These are phyloP conservation scores for Saxophila tyrrhenica DNA, from an alignment of 495 filamentous ascomycete species.

Conservation along the genomic window DNA sequence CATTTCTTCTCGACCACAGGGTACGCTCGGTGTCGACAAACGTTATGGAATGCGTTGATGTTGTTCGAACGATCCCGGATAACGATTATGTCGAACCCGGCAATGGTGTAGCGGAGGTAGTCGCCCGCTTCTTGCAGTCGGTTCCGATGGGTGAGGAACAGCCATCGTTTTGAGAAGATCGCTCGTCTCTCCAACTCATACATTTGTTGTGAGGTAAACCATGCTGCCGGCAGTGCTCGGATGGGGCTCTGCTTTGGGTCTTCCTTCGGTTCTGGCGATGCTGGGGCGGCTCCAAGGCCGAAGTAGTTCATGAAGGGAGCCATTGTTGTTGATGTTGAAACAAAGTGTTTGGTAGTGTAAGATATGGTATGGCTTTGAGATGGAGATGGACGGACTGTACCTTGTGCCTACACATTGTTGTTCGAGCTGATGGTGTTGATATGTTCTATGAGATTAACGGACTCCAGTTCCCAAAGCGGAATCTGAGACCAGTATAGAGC, in stretches of 20 bases:
- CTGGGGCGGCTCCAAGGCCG: neutral
- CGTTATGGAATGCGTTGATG: constrained; percentile 47
- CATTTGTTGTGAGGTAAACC: constrained; percentile 40
- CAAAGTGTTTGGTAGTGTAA: neutral
- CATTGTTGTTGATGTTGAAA: neutral
- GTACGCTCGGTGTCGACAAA: constrained; percentile 47
- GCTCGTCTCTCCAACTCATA: constrained; percentile 43
- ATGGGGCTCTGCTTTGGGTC: constrained; percentile 8
- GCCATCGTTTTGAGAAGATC: constrained; percentile 43
- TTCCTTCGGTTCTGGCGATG: neutral
- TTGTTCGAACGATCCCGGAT: constrained; percentile 36
- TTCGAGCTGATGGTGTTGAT: too few relatives aligned
- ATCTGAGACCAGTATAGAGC: neutral
- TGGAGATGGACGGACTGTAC: neutral
- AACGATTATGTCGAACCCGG: constrained; percentile 42
- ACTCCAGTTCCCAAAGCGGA: neutral
- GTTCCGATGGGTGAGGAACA: constrained; percentile 38
- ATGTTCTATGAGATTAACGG: neutral
- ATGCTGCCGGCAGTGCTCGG: constrained; percentile 36
- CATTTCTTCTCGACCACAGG: constrained; percentile 40
- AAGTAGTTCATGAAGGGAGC: neutral
- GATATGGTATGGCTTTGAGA: neutral
- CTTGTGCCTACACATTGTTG: neutral
- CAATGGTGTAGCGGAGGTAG: constrained; percentile 35
- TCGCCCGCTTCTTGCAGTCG: constrained; percentile 40